Percentiles rank a stretch among this genome's conserved stretches.
Evolutionary conservation across 2,329 filamentous ascomycete species (phyloP).

Genomic region (Xylaria sp.): DNA sequence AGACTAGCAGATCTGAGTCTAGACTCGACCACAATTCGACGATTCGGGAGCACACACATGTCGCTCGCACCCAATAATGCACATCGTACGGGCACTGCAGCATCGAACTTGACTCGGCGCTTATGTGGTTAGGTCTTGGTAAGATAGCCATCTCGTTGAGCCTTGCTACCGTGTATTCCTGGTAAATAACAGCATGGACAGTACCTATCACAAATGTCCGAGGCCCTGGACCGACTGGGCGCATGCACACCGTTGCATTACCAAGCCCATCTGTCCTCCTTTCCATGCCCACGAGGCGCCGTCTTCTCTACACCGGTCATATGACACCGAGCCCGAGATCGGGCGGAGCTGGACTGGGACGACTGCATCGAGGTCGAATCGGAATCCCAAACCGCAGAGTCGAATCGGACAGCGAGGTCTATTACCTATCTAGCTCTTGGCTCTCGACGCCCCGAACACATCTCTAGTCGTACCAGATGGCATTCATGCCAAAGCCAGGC

Average conservation of each 20-base stretch:
- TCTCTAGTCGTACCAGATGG: conserved; percentile 86
- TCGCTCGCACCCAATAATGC: background rate
- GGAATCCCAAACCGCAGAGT: background rate
- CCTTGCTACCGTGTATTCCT: background rate
- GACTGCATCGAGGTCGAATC: background rate
- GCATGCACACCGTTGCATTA: conserved; percentile 5
- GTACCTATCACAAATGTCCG: background rate
- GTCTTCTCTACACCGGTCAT: conserved; percentile 12
- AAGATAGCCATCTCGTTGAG: background rate
- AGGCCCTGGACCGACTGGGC: no score
- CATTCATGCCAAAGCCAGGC: conserved; percentile 95
- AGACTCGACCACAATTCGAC: background rate
- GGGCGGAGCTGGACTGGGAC: background rate
- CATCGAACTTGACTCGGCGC: background rate
- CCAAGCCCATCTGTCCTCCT: background rate
- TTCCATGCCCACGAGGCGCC: background rate
- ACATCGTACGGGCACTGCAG: background rate
- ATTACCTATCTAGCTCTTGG: conserved; percentile 4
- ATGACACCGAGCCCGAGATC: conserved; percentile 7
- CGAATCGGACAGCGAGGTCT: background rate
- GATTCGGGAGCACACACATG: no score
- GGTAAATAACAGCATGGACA: no score
- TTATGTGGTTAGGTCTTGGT: background rate
- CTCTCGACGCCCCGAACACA: background rate
- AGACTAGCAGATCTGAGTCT: background rate